phyloP scores from a whole-genome alignment of 2,329 filamentous ascomycete species.

The Talaromyces sp. region DNA sequence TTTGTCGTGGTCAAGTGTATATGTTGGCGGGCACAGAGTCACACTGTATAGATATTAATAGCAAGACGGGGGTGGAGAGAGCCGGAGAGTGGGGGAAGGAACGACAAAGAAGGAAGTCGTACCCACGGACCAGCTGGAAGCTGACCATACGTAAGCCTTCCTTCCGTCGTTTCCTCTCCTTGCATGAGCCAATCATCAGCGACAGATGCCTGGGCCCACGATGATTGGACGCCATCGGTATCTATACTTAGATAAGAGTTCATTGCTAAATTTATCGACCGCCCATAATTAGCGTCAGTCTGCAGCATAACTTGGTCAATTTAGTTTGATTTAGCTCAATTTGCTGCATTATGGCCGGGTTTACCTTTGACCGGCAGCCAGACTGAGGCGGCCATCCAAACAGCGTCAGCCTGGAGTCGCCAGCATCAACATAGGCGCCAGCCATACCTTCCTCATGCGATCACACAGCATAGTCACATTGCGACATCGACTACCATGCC shows the following conservation, averaged over 20 bases:
- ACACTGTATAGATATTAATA: conserved; percentile 3
- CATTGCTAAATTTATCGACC: conserved; percentile 9
- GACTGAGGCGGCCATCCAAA: background rate
- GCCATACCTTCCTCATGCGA: conserved; percentile 2
- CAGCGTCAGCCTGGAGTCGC: background rate
- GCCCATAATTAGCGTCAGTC: conserved; percentile 6
- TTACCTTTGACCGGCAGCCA: background rate
- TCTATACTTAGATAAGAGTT: conserved; percentile 5
- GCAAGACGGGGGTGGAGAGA: background rate
- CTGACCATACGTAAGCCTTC: background rate
- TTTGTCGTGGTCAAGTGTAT: background rate
- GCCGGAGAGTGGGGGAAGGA: conserved; percentile 3
- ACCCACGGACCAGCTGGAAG: background rate
- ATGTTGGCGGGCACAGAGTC: background rate
- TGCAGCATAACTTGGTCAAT: background rate
- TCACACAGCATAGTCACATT: conserved; percentile 10
- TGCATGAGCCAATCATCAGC: background rate
- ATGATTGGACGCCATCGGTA: background rate
- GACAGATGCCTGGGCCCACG: background rate
- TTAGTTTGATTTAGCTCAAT: background rate
- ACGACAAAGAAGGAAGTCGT: background rate
- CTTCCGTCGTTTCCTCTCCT: background rate
- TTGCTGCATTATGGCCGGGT: background rate
- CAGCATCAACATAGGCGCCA: background rate
- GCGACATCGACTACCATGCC: background rate